These are phyloP conservation scores for Lipomyces anomalus DNA, from an alignment of 805 yeast genomes.

Conservation along the genomic window DNA sequence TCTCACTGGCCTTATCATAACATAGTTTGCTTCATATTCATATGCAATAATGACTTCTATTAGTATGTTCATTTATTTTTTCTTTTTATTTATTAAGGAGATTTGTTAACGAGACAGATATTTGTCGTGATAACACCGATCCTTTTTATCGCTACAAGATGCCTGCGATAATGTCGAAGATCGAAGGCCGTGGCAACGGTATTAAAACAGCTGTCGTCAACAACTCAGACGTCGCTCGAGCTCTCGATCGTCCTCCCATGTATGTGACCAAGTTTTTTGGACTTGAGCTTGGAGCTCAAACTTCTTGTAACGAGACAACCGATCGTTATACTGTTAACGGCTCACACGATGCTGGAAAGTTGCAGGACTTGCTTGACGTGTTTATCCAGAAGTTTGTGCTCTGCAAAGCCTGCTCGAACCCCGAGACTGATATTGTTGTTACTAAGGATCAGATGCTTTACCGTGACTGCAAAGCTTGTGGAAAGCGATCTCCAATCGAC, in stretches of 20 bases:
- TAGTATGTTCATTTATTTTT: neutral
- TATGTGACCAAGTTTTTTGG: slow-evolving; percentile 94
- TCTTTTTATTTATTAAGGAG: neutral
- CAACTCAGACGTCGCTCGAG: slow-evolving; percentile 87
- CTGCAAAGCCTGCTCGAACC: slow-evolving; percentile 93
- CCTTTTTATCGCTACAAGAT: slow-evolving; percentile 99
- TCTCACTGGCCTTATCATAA: too few relatives aligned
- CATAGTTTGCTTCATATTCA: too few relatives aligned
- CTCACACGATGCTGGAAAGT: slow-evolving; percentile 79
- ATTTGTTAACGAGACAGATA: slow-evolving; percentile 47
- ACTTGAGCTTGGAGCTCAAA: slow-evolving; percentile 94
- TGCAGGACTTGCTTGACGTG: slow-evolving; percentile 92
- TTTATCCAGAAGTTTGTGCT: slow-evolving; percentile 88
- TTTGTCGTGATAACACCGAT: slow-evolving; percentile 94
- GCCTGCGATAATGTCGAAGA: slow-evolving; percentile 96
- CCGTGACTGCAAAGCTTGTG: slow-evolving; percentile 98
- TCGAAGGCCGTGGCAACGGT: slow-evolving; percentile 99
- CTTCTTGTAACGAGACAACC: slow-evolving; percentile 66
- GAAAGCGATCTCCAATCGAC: slow-evolving; percentile 77
- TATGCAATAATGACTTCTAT: neutral
- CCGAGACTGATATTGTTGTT: slow-evolving; percentile 88
- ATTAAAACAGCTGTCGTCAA: slow-evolving; percentile 92
- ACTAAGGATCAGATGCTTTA: slow-evolving; percentile 68
- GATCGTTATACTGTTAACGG: slow-evolving; percentile 94
- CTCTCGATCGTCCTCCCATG: slow-evolving; percentile 86